Conservation (phyloP, 768 basidiomycete genomes). For the Tricholoma saponaceum region DNA sequence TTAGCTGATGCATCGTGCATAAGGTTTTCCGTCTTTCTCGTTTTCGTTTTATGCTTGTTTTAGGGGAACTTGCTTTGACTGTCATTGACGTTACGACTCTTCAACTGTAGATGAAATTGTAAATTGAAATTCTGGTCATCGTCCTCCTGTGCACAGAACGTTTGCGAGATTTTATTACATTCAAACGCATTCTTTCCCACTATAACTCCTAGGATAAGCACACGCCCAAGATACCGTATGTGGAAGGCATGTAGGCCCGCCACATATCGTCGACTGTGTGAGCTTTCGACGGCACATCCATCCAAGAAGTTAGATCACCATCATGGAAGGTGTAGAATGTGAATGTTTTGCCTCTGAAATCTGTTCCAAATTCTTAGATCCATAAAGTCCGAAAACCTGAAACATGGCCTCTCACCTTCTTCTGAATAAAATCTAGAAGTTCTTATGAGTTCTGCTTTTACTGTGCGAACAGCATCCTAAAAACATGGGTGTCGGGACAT, state of each 20-base stretch:
- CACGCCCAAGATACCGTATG: background rate
- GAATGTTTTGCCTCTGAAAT: background rate
- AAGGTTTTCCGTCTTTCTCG: background rate
- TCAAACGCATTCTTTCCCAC: too few relatives aligned
- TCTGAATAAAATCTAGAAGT: too few relatives aligned
- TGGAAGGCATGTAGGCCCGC: background rate
- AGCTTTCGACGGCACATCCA: background rate
- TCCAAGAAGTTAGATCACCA: background rate
- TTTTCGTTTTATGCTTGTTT: background rate
- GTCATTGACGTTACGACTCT: too few relatives aligned
- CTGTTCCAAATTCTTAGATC: background rate
- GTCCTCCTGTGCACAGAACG: too few relatives aligned
- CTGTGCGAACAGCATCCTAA: background rate
- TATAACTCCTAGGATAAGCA: background rate
- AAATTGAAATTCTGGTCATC: too few relatives aligned
- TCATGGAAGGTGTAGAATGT: constrained; percentile 4
- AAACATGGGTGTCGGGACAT: background rate
- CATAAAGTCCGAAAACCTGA: background rate
- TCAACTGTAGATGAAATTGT: too few relatives aligned
- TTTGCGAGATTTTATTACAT: too few relatives aligned
- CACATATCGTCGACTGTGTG: constrained; percentile 3
- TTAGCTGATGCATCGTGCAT: background rate
- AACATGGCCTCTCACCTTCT: background rate
- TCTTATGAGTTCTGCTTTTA: background rate
- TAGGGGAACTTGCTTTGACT: background rate